These are phyloP conservation scores for Paecilomyces formosus DNA, from an alignment of 2,329 filamentous ascomycete species.

Conservation along the genomic window DNA sequence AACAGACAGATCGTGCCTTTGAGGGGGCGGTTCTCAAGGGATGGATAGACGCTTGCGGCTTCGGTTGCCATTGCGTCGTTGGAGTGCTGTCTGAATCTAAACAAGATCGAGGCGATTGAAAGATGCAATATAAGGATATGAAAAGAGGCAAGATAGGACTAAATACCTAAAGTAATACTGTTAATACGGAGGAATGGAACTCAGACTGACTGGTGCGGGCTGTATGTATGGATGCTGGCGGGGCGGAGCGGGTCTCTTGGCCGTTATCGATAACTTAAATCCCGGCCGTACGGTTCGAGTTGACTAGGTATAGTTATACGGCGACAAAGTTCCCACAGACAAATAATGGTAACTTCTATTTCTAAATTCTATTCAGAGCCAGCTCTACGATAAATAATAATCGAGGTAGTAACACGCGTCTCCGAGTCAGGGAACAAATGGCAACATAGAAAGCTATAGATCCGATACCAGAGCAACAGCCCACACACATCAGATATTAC, in stretches of 20 bases:
- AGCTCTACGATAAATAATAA: too few species aligned
- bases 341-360: too few species aligned
- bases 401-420: too few species aligned
- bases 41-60: slow-evolving; percentile 49
- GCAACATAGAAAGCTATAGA: too few species aligned
- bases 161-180: background rate
- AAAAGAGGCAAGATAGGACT: background rate
- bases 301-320: too few species aligned
- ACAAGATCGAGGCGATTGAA: background rate
- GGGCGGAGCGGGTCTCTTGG: background rate
- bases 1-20: slow-evolving; percentile 94
- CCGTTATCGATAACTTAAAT: background rate
- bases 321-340: background rate
- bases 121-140: slow-evolving; percentile 3
- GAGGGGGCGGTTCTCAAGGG: slow-evolving; percentile 74
- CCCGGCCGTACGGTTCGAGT: too few species aligned
- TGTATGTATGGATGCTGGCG: background rate
- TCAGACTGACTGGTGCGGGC: background rate
- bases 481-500: background rate
- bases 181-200: background rate
- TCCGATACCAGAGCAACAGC: too few species aligned
- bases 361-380: too few species aligned
- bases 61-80: slow-evolving; percentile 20
- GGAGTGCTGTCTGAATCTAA: background rate
- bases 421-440: too few species aligned